Evolutionary conservation across 441 rosid species (phyloP).

Genomic region (Isatis lusitanica): DNA sequence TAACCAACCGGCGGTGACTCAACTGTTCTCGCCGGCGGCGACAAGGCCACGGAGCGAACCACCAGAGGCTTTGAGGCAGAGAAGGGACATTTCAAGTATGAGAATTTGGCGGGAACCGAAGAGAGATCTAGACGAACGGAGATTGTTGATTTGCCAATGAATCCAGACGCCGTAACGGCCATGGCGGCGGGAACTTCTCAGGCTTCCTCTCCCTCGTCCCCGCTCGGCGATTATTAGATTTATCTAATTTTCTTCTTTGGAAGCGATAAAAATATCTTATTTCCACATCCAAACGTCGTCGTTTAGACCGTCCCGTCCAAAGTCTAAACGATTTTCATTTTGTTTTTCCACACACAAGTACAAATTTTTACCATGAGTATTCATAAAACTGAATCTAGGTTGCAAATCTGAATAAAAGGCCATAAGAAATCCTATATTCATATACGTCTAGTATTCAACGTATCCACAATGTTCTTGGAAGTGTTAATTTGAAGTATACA

Average conservation of each 20-base stretch:
- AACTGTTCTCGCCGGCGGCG: conserved; percentile 36
- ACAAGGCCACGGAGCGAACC: conserved; percentile 25
- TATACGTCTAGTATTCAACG: too few relatives aligned
- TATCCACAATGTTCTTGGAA: too few relatives aligned
- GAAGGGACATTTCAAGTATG: conserved; percentile 31
- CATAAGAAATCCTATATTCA: too few relatives aligned
- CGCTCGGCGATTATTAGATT: not conserved
- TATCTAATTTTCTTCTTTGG: not conserved
- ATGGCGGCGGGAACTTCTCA: conserved; percentile 40
- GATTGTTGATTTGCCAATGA: conserved; percentile 35
- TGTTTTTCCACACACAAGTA: too few relatives aligned
- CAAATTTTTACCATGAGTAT: too few relatives aligned
- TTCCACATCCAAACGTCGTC: not conserved
- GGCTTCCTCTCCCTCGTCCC: not conserved
- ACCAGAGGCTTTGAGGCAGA: conserved; percentile 26
- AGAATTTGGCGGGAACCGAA: conserved; percentile 31
- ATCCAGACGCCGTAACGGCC: conserved; percentile 44
- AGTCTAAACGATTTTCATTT: too few relatives aligned
- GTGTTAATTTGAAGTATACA: too few relatives aligned
- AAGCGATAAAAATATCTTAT: conserved; percentile 2
- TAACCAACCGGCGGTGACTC: conserved; percentile 68
- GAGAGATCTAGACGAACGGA: conserved; percentile 37
- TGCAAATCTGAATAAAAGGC: too few relatives aligned
- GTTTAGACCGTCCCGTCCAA: not conserved
- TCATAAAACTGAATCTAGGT: too few relatives aligned